phyloP scores from a whole-genome alignment of 768 basidiomycete species.

The Tricholoma flavovirens region DNA sequence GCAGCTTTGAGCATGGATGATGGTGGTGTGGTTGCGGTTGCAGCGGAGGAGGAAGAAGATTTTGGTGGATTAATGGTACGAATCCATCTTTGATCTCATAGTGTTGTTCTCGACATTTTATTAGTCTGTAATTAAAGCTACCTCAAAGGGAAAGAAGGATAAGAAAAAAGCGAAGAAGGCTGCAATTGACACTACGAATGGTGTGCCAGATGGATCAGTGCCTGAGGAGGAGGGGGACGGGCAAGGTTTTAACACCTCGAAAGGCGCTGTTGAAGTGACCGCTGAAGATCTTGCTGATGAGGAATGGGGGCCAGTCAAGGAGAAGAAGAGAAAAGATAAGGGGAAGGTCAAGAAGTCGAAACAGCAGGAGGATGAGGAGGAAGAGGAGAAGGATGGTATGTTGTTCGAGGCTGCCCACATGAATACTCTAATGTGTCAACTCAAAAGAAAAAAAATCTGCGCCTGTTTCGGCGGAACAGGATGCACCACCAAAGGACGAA shows the following conservation, averaged over 20 bases:
- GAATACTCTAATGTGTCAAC: conserved; percentile 2
- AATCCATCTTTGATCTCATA: conserved; percentile 5
- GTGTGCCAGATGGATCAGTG: conserved; percentile 18
- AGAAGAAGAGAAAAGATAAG: conserved; percentile 59
- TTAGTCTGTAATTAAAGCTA: conserved; percentile 63
- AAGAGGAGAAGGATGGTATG: conserved; percentile 25
- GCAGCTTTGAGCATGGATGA: conserved; percentile 41
- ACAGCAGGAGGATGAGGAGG: conserved; percentile 34
- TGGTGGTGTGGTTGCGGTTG: conserved; percentile 30
- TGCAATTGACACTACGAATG: conserved; percentile 29
- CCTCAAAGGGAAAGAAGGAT: conserved; percentile 45
- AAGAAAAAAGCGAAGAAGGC: conserved; percentile 53
- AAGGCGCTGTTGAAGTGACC: conserved; percentile 45
- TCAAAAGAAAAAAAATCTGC: conserved; percentile 19
- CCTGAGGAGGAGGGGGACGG: conserved; percentile 24
- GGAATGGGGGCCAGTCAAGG: conserved; percentile 62
- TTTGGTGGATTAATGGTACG: conserved; percentile 75
- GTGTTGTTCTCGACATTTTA: background rate
- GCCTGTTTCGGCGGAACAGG: conserved; percentile 19
- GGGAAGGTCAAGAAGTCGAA: conserved; percentile 48
- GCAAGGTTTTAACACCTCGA: conserved; percentile 25
- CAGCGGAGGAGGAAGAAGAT: conserved; percentile 55
- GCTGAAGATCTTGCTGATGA: conserved; percentile 74
- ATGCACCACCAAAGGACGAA: conserved; percentile 25
- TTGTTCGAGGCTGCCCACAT: background rate